A percentile compares a stretch with the other conserved stretches of the same genome.
These are phyloP conservation scores for Cephaloascus albidus DNA, from an alignment of 805 yeast species.

Conservation along the genomic window DNA sequence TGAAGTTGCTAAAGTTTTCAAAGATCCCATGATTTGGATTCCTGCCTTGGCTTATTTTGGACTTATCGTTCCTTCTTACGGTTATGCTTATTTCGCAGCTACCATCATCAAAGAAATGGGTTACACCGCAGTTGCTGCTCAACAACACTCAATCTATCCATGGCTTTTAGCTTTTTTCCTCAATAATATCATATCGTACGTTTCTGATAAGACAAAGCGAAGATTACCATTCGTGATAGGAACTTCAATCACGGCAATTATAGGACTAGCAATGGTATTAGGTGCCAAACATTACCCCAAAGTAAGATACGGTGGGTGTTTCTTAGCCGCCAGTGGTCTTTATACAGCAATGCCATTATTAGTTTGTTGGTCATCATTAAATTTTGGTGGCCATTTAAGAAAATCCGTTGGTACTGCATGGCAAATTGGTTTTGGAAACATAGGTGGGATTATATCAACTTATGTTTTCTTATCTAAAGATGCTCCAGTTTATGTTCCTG, in stretches of 20 bases:
- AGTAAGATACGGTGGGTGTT: slow-evolving; percentile 53
- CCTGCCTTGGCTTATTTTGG: slow-evolving; percentile 58
- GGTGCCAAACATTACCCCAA: slow-evolving; percentile 28
- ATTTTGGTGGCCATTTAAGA: slow-evolving; percentile 54
- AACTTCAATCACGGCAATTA: slow-evolving; percentile 37
- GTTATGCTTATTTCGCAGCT: slow-evolving; percentile 68
- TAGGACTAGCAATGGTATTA: slow-evolving; percentile 48
- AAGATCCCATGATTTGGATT: slow-evolving; percentile 49
- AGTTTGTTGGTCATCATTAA: slow-evolving; percentile 58
- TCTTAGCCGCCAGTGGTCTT: slow-evolving; percentile 47
- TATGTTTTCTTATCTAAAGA: slow-evolving; percentile 45
- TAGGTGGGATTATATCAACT: slow-evolving; percentile 62
- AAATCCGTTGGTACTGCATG: slow-evolving; percentile 50
- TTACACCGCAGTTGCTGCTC: slow-evolving; percentile 63
- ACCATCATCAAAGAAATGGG: slow-evolving; percentile 54
- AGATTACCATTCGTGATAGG: slow-evolving; percentile 39
- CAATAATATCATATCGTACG: slow-evolving; percentile 49
- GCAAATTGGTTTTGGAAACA: slow-evolving; percentile 66
- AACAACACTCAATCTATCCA: slow-evolving; percentile 77
- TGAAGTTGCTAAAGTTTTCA: slow-evolving; percentile 41
- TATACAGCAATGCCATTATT: slow-evolving; percentile 62
- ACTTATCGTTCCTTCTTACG: slow-evolving; percentile 62
- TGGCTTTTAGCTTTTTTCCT: slow-evolving; percentile 72
- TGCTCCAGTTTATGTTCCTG: slow-evolving; percentile 51
- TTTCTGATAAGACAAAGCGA: slow-evolving; percentile 44